Evolutionary conservation across 202 grass and related monocot species (phyloP).

Genomic region (Cymbopogon flexuosus): DNA sequence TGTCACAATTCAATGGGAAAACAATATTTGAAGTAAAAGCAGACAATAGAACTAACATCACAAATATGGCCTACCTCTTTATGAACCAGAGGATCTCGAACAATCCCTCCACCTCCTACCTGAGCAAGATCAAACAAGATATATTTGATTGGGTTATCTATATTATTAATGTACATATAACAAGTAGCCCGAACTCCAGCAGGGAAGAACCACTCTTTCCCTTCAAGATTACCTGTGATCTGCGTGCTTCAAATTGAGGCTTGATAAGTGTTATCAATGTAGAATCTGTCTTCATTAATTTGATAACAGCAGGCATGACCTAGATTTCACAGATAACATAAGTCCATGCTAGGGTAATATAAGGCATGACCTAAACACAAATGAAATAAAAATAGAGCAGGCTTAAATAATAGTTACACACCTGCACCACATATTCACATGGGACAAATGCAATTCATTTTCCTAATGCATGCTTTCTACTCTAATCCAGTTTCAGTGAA

Average conservation of each 20-base stretch:
- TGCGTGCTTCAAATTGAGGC: slow-evolving; percentile 92
- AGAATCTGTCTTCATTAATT: slow-evolving; percentile 86
- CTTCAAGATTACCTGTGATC: slow-evolving; percentile 52
- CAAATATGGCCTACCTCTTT: slow-evolving; percentile 60
- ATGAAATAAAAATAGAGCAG: not conserved
- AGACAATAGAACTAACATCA: not conserved
- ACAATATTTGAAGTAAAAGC: not conserved
- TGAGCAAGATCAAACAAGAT: slow-evolving; percentile 35
- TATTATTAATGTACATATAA: not conserved
- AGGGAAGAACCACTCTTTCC: not conserved
- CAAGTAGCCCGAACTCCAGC: not conserved
- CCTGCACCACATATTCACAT: not conserved
- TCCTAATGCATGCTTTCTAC: not conserved
- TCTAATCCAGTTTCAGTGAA: not conserved
- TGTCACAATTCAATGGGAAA: not conserved
- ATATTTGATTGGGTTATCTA: not conserved
- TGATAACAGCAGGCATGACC: slow-evolving; percentile 91
- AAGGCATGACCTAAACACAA: not conserved
- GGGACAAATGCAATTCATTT: not conserved
- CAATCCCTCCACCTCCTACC: slow-evolving; percentile 86
- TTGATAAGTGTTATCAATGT: slow-evolving; percentile 85
- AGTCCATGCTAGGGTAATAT: not conserved
- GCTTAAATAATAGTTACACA: not conserved
- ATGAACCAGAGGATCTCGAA: slow-evolving; percentile 83
- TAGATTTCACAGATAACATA: slow-evolving; percentile 35